Conservation (phyloP, 2,329 filamentous ascomycete genomes). For the Mollisiaceae sp. region DNA sequence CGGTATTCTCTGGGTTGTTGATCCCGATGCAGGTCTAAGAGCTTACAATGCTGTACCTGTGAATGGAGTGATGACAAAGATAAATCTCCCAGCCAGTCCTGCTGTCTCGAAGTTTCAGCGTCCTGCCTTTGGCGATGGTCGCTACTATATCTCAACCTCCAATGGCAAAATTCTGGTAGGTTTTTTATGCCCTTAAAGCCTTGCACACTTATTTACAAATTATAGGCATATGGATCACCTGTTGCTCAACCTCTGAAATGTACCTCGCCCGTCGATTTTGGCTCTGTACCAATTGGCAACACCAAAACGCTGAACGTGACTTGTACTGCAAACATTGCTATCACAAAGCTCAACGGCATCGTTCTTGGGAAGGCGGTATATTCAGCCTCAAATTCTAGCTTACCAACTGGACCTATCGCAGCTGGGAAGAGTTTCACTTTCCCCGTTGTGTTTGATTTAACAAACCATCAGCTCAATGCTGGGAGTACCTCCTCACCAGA, state of each 20-base stretch:
- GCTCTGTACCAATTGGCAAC: constrained; percentile 39
- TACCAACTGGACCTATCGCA: constrained; percentile 40
- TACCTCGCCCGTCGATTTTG: constrained; percentile 44
- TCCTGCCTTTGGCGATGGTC: constrained; percentile 43
- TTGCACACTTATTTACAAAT: background rate
- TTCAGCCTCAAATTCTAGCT: constrained; percentile 37
- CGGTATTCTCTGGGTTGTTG: constrained; percentile 44
- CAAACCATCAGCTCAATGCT: constrained; percentile 24
- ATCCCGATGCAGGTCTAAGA: constrained; percentile 41
- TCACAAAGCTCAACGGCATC: constrained; percentile 40
- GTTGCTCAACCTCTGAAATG: constrained; percentile 45
- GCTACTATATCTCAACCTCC: constrained; percentile 38
- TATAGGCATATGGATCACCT: constrained; percentile 39
- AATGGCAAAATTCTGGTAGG: constrained; percentile 32
- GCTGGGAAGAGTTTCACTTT: constrained; percentile 42
- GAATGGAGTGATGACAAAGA: constrained; percentile 38
- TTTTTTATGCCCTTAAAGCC: background rate
- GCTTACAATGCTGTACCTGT: constrained; percentile 45
- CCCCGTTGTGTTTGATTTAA: constrained; percentile 43
- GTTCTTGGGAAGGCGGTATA: constrained; percentile 41
- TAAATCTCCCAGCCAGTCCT: constrained; percentile 41
- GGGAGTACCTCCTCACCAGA: constrained; percentile 18
- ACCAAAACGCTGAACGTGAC: constrained; percentile 35
- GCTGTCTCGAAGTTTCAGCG: constrained; percentile 43
- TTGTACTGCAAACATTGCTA: constrained; percentile 43